phyloP scores from a whole-genome alignment of 345 rosid species.

The Populus nigra region DNA sequence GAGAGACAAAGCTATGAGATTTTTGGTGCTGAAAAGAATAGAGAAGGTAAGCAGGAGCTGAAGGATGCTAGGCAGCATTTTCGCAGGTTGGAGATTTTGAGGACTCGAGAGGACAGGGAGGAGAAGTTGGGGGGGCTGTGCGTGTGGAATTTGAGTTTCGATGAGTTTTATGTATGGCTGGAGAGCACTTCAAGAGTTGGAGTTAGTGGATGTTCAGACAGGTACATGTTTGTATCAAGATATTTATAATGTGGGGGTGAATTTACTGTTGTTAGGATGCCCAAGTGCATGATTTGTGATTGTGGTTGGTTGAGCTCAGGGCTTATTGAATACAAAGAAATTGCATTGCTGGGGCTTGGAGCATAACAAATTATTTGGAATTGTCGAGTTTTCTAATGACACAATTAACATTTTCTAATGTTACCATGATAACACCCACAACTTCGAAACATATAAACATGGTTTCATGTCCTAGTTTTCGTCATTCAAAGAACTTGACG shows the following conservation, averaged over 20 bases:
- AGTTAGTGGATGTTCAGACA: neutral
- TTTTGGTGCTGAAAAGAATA: neutral
- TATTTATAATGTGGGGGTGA: neutral
- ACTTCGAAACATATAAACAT: neutral
- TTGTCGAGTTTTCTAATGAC: neutral
- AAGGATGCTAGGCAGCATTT: neutral
- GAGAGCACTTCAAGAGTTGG: neutral
- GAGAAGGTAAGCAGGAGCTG: neutral
- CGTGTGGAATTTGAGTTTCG: neutral
- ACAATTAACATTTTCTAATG: neutral
- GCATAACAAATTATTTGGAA: neutral
- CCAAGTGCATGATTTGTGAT: neutral
- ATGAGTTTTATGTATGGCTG: conserved; percentile 8
- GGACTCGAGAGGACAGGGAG: neutral
- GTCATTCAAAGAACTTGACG: neutral
- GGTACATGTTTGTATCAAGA: neutral
- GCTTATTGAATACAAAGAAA: neutral
- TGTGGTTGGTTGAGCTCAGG: neutral
- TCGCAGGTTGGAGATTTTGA: neutral
- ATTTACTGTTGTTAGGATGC: neutral
- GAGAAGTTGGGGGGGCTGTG: neutral
- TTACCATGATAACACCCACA: neutral
- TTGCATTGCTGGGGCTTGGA: neutral
- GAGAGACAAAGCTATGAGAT: conserved; percentile 1
- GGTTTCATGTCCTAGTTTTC: neutral